These are phyloP conservation scores for Botrytis fragariae DNA, from an alignment of 2,329 filamentous ascomycete genomes.

Conservation along the genomic window DNA sequence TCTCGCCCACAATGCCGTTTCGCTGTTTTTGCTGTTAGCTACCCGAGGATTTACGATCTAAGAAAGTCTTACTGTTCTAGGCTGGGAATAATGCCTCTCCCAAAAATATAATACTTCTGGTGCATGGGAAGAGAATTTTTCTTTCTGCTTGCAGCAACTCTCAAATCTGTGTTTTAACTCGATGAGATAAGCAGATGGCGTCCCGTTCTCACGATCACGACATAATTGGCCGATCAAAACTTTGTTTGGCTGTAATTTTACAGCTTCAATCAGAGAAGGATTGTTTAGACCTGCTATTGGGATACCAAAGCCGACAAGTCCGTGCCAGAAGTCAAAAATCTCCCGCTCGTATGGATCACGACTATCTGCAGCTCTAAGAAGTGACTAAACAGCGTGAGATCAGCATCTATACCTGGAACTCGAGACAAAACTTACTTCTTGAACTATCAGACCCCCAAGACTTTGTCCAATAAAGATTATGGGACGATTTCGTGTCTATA, in stretches of 20 bases:
- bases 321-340: slow-evolving; percentile 9
- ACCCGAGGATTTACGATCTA: rapidly evolving
- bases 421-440: background rate
- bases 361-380: background rate
- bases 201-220: slow-evolving; percentile 6
- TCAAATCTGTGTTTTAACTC: slow-evolving; percentile 12
- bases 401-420: background rate
- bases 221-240: slow-evolving; percentile 11
- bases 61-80: background rate
- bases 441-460: slow-evolving; percentile 14
- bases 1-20: background rate
- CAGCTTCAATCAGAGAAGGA: slow-evolving; percentile 10
- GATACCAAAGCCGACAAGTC: slow-evolving; percentile 18
- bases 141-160: background rate
- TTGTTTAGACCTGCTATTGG: slow-evolving; percentile 14
- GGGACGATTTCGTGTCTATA: slow-evolving; percentile 5
- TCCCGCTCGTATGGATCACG: background rate
- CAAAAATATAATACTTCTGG: slow-evolving; percentile 18
- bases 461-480: slow-evolving; percentile 21
- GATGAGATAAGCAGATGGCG: background rate
- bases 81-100: slow-evolving; percentile 10
- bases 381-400: background rate
- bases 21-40: background rate
- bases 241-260: slow-evolving; percentile 17
- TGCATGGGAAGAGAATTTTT: background rate